Evolutionary conservation across 257 asterid species (phyloP), one percentile per base, ranked within the genome.

Genomic region (Nicotiana sylvestris): DNA sequence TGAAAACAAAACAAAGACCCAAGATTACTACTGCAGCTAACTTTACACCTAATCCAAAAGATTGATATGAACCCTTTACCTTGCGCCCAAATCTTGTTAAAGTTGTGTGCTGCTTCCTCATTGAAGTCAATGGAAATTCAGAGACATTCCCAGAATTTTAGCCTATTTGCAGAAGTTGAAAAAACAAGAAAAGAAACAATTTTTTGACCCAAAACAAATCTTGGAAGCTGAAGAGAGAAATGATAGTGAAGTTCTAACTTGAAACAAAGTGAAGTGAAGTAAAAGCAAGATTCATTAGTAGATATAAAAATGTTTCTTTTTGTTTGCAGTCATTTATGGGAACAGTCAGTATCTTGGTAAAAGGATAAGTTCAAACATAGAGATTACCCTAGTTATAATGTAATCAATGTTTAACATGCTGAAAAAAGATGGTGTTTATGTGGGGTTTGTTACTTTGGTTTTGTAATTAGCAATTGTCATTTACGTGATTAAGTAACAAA

Each of bases 1-100:
- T 92, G 61, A 92, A 82, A 6, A 96, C 89, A 88, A 96, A 96
- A 83, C 98, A 96, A 68, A 96, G 70, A 81, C 99, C 99, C 85
- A 94, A 86, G 66, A 92, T 87, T 66, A 92, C 93, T 16, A 89
- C 93, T 11, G 92, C 92, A 57, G 94, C 86, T 66, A 96, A 81
- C 89, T 94, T 96, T 43, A 91, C 88, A 85, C 85, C 84, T 84
- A 96, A 91, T 76, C 98, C 95, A 87, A 82, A 90, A 81, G 98
- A 91, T 77, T 90, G 93, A 70, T 91, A 92, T 57, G 99, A 91
- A 83, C 95, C 93, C 85, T 88, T 96, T 10, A 94, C 97, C 88
- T 94, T 91, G 70, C 94, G 95, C 86, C 98, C 95, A 80, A 96
- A 90, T 88, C 93, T 91, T 65, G 92, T 88, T 76, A 93, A 85